These are phyloP conservation scores for Stemphylium lycopersici DNA, from an alignment of 2,329 filamentous ascomycete species.

Conservation along the genomic window DNA sequence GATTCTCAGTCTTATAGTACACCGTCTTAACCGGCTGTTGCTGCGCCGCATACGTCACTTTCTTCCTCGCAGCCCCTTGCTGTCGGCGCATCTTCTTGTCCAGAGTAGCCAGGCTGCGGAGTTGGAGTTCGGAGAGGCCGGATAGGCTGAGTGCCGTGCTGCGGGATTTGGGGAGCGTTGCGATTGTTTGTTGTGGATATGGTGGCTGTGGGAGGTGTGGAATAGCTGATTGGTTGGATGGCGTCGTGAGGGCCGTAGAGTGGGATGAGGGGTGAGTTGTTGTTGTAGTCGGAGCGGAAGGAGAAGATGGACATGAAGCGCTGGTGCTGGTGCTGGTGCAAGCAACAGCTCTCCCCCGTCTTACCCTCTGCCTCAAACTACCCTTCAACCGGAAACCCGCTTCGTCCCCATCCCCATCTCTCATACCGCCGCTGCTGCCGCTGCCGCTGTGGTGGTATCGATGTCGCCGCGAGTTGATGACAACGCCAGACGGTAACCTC, in stretches of 20 bases:
- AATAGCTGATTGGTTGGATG: neutral
- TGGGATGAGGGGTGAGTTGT: no score
- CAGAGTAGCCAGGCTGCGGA: neutral
- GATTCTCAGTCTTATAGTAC: conserved; percentile 12
- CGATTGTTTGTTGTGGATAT: neutral
- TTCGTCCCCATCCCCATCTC: no score
- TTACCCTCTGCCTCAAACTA: neutral
- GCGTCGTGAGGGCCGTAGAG: no score
- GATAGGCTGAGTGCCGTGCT: neutral
- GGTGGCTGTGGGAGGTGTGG: no score
- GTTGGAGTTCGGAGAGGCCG: neutral
- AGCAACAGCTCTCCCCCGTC: no score
- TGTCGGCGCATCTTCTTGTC: conserved; percentile 6
- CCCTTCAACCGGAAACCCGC: neutral
- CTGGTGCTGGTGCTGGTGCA: no score
- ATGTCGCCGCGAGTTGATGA: neutral
- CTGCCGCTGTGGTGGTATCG: neutral
- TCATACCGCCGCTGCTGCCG: no score
- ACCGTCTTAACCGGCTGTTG: conserved; percentile 3
- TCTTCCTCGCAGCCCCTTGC: neutral
- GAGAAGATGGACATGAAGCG: no score
- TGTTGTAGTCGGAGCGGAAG: no score
- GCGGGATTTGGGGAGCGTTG: neutral
- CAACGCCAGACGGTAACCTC: neutral
- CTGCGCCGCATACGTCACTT: neutral